Conservation (phyloP, 2,329 filamentous ascomycete genomes). For the Canariomyces notabilis region DNA sequence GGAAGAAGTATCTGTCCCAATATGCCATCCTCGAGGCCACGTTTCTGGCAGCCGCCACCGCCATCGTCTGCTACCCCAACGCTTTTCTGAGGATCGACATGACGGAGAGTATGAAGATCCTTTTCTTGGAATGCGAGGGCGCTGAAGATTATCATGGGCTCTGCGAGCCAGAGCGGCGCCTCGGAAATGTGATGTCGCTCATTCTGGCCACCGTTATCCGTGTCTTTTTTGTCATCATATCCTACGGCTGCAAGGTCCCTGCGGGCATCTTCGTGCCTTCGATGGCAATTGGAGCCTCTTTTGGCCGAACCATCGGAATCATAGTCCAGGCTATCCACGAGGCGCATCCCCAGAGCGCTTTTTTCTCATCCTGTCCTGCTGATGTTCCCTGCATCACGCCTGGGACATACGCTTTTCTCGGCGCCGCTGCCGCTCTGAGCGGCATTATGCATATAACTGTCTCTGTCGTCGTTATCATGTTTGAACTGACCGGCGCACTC, state of each 20-base stretch:
- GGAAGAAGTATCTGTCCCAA: constrained; percentile 82
- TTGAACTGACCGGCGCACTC: constrained; percentile 92
- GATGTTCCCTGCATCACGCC: constrained; percentile 96
- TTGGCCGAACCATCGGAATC: constrained; percentile 91
- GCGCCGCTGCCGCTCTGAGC: constrained; percentile 83
- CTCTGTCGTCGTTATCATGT: constrained; percentile 98
- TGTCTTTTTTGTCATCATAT: constrained; percentile 83
- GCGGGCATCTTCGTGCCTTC: constrained; percentile 97
- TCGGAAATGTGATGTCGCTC: constrained; percentile 73
- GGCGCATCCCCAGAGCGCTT: constrained; percentile 71
- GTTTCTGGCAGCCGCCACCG: constrained; percentile 74
- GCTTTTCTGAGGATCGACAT: constrained; percentile 94
- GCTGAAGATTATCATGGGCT: constrained; percentile 83
- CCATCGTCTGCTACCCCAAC: constrained; percentile 93
- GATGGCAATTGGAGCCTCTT: constrained; percentile 94
- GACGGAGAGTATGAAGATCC: constrained; percentile 98
- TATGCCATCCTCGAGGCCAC: constrained; percentile 86
- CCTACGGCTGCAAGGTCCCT: constrained; percentile 95
- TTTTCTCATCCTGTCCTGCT: constrained; percentile 84
- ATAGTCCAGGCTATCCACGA: constrained; percentile 87
- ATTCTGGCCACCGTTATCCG: constrained; percentile 75
- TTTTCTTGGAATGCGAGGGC: constrained; percentile 90
- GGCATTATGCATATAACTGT: constrained; percentile 99
- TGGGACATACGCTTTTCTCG: constrained; percentile 92
- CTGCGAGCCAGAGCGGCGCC: constrained; percentile 73